A percentile compares a stretch with the other conserved stretches of the same genome.
Evolutionary conservation across 805 yeast genomes (phyloP).

Genomic region (Yamadazyma scolyti): DNA sequence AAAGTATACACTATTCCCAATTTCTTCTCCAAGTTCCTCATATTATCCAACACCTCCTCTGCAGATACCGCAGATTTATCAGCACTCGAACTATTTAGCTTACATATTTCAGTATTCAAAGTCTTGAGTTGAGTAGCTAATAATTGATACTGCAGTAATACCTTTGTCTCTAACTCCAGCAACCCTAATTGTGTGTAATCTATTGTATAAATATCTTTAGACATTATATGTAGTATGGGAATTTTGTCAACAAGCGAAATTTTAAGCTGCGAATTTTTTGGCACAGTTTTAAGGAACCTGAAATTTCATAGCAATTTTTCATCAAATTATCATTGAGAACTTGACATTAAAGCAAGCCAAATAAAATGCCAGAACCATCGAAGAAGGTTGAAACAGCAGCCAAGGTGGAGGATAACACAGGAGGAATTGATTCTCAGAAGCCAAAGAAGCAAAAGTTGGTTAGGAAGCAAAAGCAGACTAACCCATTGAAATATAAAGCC

Average conservation of each 20-base stretch:
- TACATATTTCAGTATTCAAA: slow-evolving; percentile 29
- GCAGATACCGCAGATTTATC: slow-evolving; percentile 16
- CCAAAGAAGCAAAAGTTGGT: slow-evolving; percentile 29
- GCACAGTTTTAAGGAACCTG: background rate
- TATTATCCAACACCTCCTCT: slow-evolving; percentile 38
- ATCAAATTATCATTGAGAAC: too few relatives aligned
- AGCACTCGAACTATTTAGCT: slow-evolving; percentile 16
- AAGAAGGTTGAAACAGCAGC: slow-evolving; percentile 17
- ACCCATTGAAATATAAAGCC: slow-evolving; percentile 40
- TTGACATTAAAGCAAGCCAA: too few relatives aligned
- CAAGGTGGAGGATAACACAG: slow-evolving; percentile 15
- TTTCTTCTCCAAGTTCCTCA: slow-evolving; percentile 60
- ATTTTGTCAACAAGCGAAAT: too few relatives aligned
- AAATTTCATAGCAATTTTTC: too few relatives aligned
- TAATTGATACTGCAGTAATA: slow-evolving; percentile 35
- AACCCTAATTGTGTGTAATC: slow-evolving; percentile 19
- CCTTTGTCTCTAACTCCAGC: slow-evolving; percentile 28
- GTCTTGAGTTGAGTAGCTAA: slow-evolving; percentile 29
- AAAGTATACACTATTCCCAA: slow-evolving; percentile 62
- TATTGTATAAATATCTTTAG: slow-evolving; percentile 13
- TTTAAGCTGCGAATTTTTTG: too few relatives aligned
- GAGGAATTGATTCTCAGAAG: slow-evolving; percentile 12
- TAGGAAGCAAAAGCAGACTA: slow-evolving; percentile 21
- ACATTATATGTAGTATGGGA: too few relatives aligned
- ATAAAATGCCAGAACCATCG: too few relatives aligned